These are phyloP conservation scores for Chlorophyllum brunneum DNA, from an alignment of 768 basidiomycete genomes.

Conservation along the genomic window DNA sequence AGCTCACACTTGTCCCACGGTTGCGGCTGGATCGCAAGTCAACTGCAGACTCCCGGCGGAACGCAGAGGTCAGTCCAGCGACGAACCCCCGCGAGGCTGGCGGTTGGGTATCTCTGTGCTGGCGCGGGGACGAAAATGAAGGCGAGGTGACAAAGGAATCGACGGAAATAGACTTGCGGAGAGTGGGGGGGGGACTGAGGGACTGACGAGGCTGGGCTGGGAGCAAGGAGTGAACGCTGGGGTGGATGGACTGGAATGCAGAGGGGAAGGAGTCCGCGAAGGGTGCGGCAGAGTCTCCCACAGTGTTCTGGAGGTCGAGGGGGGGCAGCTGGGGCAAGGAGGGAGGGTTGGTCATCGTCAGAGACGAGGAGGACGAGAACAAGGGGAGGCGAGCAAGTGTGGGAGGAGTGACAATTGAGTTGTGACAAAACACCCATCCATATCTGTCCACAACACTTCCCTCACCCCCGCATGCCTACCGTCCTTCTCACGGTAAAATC, in stretches of 20 bases:
- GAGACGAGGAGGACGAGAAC: not conserved
- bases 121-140: too few relatives aligned
- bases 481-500: slow-evolving; percentile 38
- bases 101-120: not conserved
- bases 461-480: slow-evolving; percentile 17
- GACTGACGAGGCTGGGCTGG: slow-evolving; percentile 19
- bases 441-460: slow-evolving; percentile 9
- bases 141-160: slow-evolving; percentile 62
- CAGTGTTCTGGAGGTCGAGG: slow-evolving; percentile 20
- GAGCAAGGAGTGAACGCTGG: slow-evolving; percentile 22
- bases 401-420: slow-evolving; percentile 3
- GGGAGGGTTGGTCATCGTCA: slow-evolving; percentile 17
- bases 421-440: slow-evolving; percentile 13
- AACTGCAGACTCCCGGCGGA: slow-evolving; percentile 15
- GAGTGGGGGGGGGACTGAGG: slow-evolving; percentile 31
- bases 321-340: slow-evolving; percentile 21
- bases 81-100: slow-evolving; percentile 6
- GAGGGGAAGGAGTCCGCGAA: slow-evolving; percentile 41
- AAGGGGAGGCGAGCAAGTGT: slow-evolving; percentile 1
- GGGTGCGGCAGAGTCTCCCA: slow-evolving; percentile 25
- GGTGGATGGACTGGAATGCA: slow-evolving; percentile 34
- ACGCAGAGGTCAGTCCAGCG: slow-evolving; percentile 7
- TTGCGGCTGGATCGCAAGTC: slow-evolving; percentile 38
- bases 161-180: slow-evolving; percentile 74
- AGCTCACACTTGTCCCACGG: slow-evolving; percentile 55